Evolutionary conservation across 148 eudicot genomes (phyloP), one percentile per base, ranked within the genome.

Genomic region (Talinum fruticosum): DNA sequence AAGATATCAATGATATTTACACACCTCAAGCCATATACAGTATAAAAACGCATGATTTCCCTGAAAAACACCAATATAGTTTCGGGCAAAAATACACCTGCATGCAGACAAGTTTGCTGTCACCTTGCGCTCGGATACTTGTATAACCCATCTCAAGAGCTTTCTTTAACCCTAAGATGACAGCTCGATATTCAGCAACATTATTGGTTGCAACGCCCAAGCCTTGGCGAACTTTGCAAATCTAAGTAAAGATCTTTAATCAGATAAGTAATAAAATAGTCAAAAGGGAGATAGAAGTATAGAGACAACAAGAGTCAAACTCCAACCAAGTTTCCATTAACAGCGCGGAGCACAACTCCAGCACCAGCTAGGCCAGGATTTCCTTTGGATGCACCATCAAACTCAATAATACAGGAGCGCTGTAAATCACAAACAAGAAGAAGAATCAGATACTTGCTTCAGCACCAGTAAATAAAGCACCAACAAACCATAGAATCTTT

Each of bases 341-440:
- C 76, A 70, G 87, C 69, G 82, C 90, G 86, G 74, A 95, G 82
- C 75, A 95, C 89, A 75, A 84, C 98, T 79, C 98, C 98, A 68
- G 96, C 97, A 79, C 98, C 98, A 79, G 98, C 89, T 92, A 69
- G 89, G 76, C 98, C 97, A 66, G 97, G 98, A 87, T 95, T 92
- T 75, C 97, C 98, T 85, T 92, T 95, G 74, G 97, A 92, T 66
- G 98, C 97, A 80, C 97, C 98, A 86, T 95, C 98, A 85, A 95
- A 95, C 81, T 91, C 96, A 72, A 92, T 74, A 75, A 86, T 85
- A 83, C 98, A 95, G n/a, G 88, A 84, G 38, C 76, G 80, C 91
- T 92, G 86, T 80, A 74, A 8, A 57, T 77, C 57, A 86, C 75
- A 14, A 76, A 69, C 76, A 73, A 71, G 59, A 78, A 44, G 10